Evolutionary conservation across 305 asterid genomes (phyloP).

Genomic region (Solanum hybrid): DNA sequence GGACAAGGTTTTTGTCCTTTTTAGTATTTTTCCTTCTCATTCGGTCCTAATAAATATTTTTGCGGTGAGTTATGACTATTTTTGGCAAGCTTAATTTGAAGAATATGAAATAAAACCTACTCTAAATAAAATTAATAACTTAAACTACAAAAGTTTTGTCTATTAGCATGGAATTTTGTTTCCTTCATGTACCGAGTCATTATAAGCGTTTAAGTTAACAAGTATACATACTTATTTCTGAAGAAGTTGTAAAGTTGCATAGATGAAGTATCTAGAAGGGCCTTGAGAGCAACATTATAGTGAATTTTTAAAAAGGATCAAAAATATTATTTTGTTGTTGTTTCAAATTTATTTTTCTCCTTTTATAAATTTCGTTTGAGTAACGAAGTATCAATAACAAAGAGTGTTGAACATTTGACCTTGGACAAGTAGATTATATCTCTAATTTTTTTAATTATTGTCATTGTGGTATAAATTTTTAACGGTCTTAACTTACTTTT

Average conservation of each 20-base stretch:
- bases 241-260: not conserved
- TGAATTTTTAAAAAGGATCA: not conserved
- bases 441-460: not conserved
- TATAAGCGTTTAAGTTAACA: not conserved
- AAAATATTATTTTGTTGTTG: too few relatives aligned
- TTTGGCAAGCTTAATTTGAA: not conserved
- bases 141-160: not conserved
- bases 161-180: not conserved
- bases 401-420: not conserved
- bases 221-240: not conserved
- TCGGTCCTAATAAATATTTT: too few relatives aligned
- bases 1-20: not conserved
- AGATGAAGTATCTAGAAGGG: not conserved
- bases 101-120: not conserved
- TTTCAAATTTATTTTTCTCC: not conserved
- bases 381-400: not conserved
- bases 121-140: not conserved
- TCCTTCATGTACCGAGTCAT: not conserved
- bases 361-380: not conserved
- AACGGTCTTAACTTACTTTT: not conserved
- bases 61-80: not conserved
- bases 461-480: not conserved
- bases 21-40: not conserved
- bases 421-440: not conserved
- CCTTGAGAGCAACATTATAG: not conserved